Conservation (phyloP, 192 early-diverging fungal species). For the Kickxella alabastrina region DNA sequence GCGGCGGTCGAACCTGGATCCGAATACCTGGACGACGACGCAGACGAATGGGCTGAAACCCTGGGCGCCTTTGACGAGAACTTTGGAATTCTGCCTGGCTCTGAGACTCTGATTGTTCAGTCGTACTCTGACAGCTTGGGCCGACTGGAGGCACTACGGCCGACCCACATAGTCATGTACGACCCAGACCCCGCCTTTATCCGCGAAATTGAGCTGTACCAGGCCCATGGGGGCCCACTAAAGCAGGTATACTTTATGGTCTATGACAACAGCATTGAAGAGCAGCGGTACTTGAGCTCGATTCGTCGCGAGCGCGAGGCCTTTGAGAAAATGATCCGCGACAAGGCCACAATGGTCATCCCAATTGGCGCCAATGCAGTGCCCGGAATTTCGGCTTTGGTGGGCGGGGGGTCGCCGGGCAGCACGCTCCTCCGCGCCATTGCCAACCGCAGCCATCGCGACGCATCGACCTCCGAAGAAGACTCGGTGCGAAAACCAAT, state of each 20-base stretch:
- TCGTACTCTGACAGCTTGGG: conserved; percentile 63
- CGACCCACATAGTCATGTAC: conserved; percentile 86
- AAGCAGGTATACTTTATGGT: conserved; percentile 87
- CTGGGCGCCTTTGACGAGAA: conserved; percentile 21
- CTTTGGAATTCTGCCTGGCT: conserved; percentile 26
- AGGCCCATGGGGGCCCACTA: conserved; percentile 50
- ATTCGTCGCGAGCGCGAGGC: conserved; percentile 89
- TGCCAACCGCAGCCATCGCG: conserved; percentile 20
- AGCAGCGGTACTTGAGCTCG: conserved; percentile 80
- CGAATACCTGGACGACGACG: conserved; percentile 18
- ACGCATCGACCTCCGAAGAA: background rate
- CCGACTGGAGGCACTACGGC: conserved; percentile 65
- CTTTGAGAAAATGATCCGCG: conserved; percentile 86
- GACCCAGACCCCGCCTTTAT: conserved; percentile 87
- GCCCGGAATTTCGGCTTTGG: background rate
- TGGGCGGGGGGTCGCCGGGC: conserved; percentile 16
- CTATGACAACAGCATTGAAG: conserved; percentile 93
- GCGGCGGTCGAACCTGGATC: background rate
- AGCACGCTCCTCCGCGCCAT: conserved; percentile 11
- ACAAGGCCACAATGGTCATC: conserved; percentile 70
- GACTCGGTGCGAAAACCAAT: conserved; percentile 6
- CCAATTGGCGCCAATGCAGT: conserved; percentile 12
- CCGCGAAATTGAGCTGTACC: conserved; percentile 74
- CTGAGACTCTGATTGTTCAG: conserved; percentile 52
- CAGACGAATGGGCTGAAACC: conserved; percentile 24